Conservation (phyloP, 768 basidiomycete genomes). For the Tylopilus vinaceipallidus region DNA sequence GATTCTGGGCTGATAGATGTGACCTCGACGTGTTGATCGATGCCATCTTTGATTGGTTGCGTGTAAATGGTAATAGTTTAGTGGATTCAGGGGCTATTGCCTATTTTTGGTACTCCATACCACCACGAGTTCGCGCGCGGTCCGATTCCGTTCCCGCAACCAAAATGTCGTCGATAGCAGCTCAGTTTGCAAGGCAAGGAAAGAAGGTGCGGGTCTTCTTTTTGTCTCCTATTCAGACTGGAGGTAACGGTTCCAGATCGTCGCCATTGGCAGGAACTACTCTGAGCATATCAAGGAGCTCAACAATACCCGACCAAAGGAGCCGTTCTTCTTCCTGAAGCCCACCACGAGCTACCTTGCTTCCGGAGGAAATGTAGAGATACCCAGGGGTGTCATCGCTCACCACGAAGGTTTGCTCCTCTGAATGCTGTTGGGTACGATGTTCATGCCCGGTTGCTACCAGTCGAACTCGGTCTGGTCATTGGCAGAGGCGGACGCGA, state of each 20-base stretch:
- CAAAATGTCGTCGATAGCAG: slow-evolving; percentile 33
- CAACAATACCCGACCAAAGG: slow-evolving; percentile 78
- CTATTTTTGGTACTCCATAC: background rate
- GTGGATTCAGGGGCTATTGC: background rate
- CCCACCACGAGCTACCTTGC: slow-evolving; percentile 87
- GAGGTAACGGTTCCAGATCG: slow-evolving; percentile 70
- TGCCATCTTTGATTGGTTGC: too few relatives aligned
- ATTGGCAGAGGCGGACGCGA: slow-evolving; percentile 87
- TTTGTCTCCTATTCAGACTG: too few relatives aligned
- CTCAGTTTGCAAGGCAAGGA: slow-evolving; percentile 43
- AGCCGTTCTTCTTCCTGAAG: slow-evolving; percentile 99
- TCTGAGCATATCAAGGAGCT: slow-evolving; percentile 90
- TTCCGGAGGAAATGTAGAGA: slow-evolving; percentile 78
- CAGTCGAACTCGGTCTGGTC: slow-evolving; percentile 96
- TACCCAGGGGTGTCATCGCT: slow-evolving; percentile 77
- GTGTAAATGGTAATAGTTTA: too few relatives aligned
- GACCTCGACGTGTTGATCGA: background rate
- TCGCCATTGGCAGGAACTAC: slow-evolving; percentile 96
- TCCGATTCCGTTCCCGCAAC: slow-evolving; percentile 1
- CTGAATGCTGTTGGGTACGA: background rate
- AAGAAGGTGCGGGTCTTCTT: slow-evolving; percentile 50
- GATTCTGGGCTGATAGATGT: too few relatives aligned
- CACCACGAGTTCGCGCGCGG: background rate
- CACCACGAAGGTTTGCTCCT: slow-evolving; percentile 80
- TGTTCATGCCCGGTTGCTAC: background rate